Conservation (phyloP, 805 yeast genomes). For the Candida ipomoeae region DNA sequence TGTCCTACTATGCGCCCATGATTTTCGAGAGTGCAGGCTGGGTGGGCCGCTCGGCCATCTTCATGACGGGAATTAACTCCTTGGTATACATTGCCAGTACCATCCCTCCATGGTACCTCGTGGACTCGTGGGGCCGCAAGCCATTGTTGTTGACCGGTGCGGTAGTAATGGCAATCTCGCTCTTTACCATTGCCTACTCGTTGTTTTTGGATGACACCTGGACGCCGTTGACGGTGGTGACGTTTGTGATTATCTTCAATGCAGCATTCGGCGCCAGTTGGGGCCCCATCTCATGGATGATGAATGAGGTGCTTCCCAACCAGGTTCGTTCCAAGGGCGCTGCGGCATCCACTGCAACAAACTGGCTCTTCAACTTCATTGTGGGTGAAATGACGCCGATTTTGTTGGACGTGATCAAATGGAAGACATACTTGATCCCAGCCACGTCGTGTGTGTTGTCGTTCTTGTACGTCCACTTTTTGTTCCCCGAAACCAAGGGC, state of each 20-base stretch:
- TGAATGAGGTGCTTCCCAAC: constrained; percentile 82
- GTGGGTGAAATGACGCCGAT: constrained; percentile 93
- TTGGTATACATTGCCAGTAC: constrained; percentile 49
- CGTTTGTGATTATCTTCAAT: constrained; percentile 72
- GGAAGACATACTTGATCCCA: constrained; percentile 81
- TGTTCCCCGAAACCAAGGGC: constrained; percentile 90
- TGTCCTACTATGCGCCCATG: constrained; percentile 88
- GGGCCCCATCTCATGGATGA: constrained; percentile 96
- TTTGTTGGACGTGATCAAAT: constrained; percentile 66
- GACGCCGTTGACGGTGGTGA: constrained; percentile 70
- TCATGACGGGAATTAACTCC: constrained; percentile 78
- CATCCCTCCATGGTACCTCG: constrained; percentile 86
- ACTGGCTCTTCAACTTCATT: constrained; percentile 88
- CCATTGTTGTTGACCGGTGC: constrained; percentile 82
- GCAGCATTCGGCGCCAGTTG: constrained; percentile 85
- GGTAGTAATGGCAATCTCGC: constrained; percentile 68
- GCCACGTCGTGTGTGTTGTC: constrained; percentile 74
- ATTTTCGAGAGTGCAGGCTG: constrained; percentile 96
- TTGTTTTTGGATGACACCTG: constrained; percentile 29
- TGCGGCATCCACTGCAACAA: constrained; percentile 83
- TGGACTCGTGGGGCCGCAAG: constrained; percentile 88
- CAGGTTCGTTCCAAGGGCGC: constrained; percentile 87
- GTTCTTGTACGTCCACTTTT: constrained; percentile 62
- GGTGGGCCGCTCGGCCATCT: constrained; percentile 80
- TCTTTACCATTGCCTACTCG: constrained; percentile 60